Evolutionary conservation across 208 protist genomes (phyloP), one percentile per base, ranked within the genome.

Genomic region (Phytomonas francai): DNA sequence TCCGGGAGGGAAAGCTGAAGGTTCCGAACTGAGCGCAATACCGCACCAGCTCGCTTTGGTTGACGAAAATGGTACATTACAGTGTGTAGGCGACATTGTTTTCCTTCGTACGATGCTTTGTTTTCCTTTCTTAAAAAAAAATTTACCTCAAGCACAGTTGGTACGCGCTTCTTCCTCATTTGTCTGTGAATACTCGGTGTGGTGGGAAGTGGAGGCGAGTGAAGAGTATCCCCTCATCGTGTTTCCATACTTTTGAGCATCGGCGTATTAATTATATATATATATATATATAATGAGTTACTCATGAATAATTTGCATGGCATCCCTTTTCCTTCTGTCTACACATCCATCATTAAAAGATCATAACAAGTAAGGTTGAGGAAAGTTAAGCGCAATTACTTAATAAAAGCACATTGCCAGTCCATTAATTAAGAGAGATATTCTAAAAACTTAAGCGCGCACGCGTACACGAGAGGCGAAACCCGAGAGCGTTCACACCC

Each of bases 1-100:
- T 99, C 62, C 65, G 93, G 25, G 74, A 94, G 63, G 98, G 98
- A 71, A 92, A 97, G 72, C 63, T 98, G 72, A 95, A 95, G 76
- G 83, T 93, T 39, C 87, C 87, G 51, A 90, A 84, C 70, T 90
- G 85, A 39, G 61, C 16, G 34, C 11, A 49, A 63, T 56, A 22
- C 45, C 25, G 45, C 19, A 54, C 6, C 45, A 54, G 2, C 45
- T 22, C 45, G 6, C 45, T 54, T 19, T 19, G 0, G 19, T 54
- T 22, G 45, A 54, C 22, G 19, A 54, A 19, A 54, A 54, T 22
- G 45, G 45, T 25, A 54, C 45, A 6, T 25, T 54, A 54, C 45
- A 25, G 45, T 54, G 45, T 54, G 45, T 54, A 25, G 19, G 45
- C 19, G 45, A 25, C 22, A 54, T 54, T 54, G 19, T 12, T 54